Evolutionary conservation across 371 early-diverging fungal genomes (phyloP), one percentile per base, ranked within the genome.

Genomic region (Haplosporangium sp.): DNA sequence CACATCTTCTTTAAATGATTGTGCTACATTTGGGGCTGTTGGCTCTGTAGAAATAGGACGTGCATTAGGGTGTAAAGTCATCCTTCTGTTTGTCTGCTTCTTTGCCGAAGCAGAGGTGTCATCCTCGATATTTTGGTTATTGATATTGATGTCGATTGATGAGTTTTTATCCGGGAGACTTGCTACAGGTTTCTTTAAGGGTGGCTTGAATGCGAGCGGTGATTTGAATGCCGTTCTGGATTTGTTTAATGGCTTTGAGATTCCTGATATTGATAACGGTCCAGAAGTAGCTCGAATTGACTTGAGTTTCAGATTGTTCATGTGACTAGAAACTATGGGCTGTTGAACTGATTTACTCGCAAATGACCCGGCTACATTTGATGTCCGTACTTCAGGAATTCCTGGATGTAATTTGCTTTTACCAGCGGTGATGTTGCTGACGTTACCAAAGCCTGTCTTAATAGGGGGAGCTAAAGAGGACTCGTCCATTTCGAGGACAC

Each of bases 291-390:
- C 53, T 2, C 79, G 71, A n/a, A 71, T 19, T 2, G 79, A 63
- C 59, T 71, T 70, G 47, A 53, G 62, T 39, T 67, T 79, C 53
- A 79, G 52, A 50, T 79, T 79, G 44, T 61, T 60, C 79, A 79
- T 79, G 39, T 74, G 67, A 38, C 37, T 67, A 0, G 81, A 79
- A 4, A 74, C 55, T 0, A 20, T 38, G 9, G 75, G 65, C 15
- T 67, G 71, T 34, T 69, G 69, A 27, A 15, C 4, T 38, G 59
- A 2, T 19, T 42, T 35, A 11, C 17, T 20, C 35, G 7, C 3
- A 7, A 48, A 1, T n/a, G 58, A 0, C 58, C 65, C 39, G n/a
- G 58, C 2, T 7, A 13, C 35, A 45, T 17, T 38, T 42, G 42
- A 15, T 55, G 4, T 27, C 45, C 37, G 19, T 39, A 20, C 19